A percentile compares a stretch with the other conserved stretches of the same genome.
Conservation (phyloP, 306 rosid genomes). For the Oemleria cerasiformis region DNA sequence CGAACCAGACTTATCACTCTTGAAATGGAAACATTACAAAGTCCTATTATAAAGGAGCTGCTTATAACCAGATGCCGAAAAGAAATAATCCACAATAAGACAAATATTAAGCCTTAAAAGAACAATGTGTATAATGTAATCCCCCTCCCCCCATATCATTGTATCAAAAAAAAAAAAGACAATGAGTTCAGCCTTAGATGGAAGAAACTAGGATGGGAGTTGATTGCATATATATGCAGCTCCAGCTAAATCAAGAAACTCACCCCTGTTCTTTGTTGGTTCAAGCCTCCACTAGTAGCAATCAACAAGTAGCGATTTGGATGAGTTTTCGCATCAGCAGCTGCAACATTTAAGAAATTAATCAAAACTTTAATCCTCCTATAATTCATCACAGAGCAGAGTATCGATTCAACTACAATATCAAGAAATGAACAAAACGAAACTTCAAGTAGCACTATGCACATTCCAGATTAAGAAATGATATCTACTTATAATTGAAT, state of each 20-base stretch:
- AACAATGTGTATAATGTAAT: no score
- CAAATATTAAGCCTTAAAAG: not conserved
- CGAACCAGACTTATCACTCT: not conserved
- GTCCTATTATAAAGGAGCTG: not conserved
- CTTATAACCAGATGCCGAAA: not conserved
- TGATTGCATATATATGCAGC: not conserved
- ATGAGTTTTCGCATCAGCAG: conserved; percentile 59
- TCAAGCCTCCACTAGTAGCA: conserved; percentile 85
- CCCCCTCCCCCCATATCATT: no score
- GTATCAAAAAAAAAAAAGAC: not conserved
- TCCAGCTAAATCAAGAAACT: conserved; percentile 12
- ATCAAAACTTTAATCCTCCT: not conserved
- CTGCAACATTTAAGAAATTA: conserved; percentile 29
- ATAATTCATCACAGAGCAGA: not conserved
- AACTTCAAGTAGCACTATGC: not conserved
- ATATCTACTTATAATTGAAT: not conserved
- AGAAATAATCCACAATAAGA: not conserved
- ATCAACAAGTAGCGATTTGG: conserved; percentile 66
- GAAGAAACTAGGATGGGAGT: not conserved
- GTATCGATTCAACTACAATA: not conserved
- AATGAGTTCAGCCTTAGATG: not conserved
- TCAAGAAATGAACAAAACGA: not conserved
- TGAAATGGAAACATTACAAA: not conserved
- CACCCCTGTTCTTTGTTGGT: conserved; percentile 99
- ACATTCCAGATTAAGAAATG: not conserved